phyloP scores from a whole-genome alignment of 2,329 filamentous ascomycete genomes.

The Raffaelea arxii region DNA sequence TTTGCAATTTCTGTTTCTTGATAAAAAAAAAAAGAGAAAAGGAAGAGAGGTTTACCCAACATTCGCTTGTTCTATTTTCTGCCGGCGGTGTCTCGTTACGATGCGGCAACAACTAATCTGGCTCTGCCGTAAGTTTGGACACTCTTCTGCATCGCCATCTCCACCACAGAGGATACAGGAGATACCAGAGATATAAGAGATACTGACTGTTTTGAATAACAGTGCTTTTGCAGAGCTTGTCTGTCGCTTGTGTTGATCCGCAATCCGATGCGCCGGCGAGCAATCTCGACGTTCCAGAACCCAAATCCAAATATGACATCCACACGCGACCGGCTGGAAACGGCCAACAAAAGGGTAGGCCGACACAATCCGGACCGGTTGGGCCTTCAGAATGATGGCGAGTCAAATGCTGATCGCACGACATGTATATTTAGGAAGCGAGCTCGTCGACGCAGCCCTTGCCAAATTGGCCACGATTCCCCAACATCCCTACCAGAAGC shows the following conservation, averaged over 20 bases:
- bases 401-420: conserved; percentile 4
- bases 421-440: conserved; percentile 29
- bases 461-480: conserved; percentile 40
- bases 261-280: neutral
- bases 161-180: neutral
- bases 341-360: neutral
- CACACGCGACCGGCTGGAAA: conserved; percentile 2
- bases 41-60: too few species aligned
- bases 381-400: too few species aligned
- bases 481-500: conserved; percentile 31
- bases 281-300: neutral
- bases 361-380: neutral
- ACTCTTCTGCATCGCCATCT: neutral
- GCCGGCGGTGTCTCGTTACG: too few species aligned
- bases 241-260: conserved; percentile 7
- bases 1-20: too few species aligned
- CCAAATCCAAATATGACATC: conserved; percentile 4
- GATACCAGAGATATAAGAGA: too few species aligned
- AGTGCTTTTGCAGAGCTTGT: conserved; percentile 15
- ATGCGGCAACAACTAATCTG: conserved; percentile 12
- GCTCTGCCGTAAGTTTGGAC: conserved; percentile 8
- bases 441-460: conserved; percentile 43
- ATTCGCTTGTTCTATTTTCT: too few species aligned
- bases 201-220: neutral
- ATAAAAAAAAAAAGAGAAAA: too few species aligned